Conservation (phyloP, 2,329 filamentous ascomycete genomes). For the Exophiala sp. region DNA sequence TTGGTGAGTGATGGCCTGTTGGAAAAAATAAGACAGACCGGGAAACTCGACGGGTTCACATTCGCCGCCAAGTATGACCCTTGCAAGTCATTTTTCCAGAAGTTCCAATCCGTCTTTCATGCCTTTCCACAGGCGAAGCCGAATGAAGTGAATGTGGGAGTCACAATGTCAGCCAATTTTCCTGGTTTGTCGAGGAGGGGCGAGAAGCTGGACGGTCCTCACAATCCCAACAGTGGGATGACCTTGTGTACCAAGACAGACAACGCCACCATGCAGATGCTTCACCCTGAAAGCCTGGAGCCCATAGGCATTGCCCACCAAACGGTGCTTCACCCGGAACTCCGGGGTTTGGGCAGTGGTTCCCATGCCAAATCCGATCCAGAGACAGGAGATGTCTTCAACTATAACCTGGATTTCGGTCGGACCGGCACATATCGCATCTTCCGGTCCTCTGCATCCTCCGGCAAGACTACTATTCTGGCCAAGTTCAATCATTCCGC, state of each 20-base stretch:
- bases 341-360: constrained; percentile 61
- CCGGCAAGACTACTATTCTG: constrained; percentile 63
- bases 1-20: constrained; percentile 60
- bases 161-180: constrained; percentile 60
- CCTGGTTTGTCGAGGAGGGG: constrained; percentile 47
- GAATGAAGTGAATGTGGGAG: constrained; percentile 54
- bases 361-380: constrained; percentile 69
- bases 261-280: constrained; percentile 49
- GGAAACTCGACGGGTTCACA: constrained; percentile 51
- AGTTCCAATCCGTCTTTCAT: constrained; percentile 59
- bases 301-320: constrained; percentile 61
- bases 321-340: constrained; percentile 56
- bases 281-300: constrained; percentile 67
- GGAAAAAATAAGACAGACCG: constrained; percentile 55
- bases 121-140: constrained; percentile 27
- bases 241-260: constrained; percentile 58
- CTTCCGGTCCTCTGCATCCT: constrained; percentile 58
- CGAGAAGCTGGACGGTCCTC: constrained; percentile 18
- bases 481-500: constrained; percentile 56
- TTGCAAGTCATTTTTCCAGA: constrained; percentile 66
- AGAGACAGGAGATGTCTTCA: constrained; percentile 67
- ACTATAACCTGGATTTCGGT: constrained; percentile 67
- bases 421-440: constrained; percentile 57
- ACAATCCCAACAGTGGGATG: constrained; percentile 35
- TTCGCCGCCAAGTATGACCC: constrained; percentile 70